Evolutionary conservation across 139 green algal genomes (phyloP).

Genomic region (Coelastrella sp.): DNA sequence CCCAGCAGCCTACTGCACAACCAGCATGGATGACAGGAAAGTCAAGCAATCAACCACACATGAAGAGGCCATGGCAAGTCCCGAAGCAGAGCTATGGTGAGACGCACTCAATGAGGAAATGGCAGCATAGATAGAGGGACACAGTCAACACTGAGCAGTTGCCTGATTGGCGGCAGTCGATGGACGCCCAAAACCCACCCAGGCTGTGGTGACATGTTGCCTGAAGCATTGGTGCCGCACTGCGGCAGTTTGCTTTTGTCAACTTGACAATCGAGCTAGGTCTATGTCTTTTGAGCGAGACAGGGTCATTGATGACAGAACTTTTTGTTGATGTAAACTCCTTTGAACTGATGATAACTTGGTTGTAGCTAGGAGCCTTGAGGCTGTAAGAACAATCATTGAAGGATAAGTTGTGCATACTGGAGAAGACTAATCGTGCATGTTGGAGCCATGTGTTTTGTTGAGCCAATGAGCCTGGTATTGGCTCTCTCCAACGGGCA

Average conservation of each 20-base stretch:
- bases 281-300: neutral
- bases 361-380: neutral
- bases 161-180: neutral
- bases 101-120: neutral
- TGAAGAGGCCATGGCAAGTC: neutral
- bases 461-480: no score
- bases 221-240: neutral
- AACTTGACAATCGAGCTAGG: neutral
- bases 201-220: neutral
- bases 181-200: neutral
- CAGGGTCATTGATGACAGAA: neutral
- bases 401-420: no score
- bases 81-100: neutral
- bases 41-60: neutral
- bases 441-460: slow-evolving; percentile 43
- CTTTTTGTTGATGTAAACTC: neutral
- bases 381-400: neutral
- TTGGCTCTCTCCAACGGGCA: no score
- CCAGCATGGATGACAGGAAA: no score
- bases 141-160: neutral
- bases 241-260: neutral
- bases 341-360: slow-evolving; percentile 11
- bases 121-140: neutral
- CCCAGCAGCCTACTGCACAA: no score
- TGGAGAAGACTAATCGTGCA: neutral